Percentiles rank a stretch among this genome's conserved stretches.
phyloP scores from a whole-genome alignment of 192 early-diverging fungal species.

The Rhizophagus clarus region DNA sequence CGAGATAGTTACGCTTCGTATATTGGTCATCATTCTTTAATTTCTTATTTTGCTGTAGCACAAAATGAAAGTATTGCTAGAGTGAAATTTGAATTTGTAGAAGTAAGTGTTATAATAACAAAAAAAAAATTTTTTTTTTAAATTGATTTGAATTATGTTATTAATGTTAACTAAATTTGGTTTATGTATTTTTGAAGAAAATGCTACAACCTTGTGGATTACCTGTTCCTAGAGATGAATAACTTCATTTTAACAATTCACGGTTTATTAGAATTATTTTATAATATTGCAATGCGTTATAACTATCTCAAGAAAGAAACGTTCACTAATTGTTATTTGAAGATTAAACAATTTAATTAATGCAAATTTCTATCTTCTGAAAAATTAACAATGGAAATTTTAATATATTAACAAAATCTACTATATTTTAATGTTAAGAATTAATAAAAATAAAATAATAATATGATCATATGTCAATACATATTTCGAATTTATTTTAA shows the following conservation, averaged over 20 bases:
- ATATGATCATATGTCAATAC: no score
- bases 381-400: no score
- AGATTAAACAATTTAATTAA: no score
- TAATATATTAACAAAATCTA: no score
- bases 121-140: background rate
- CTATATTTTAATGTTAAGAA: no score
- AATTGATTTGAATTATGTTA: background rate
- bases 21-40: conserved; percentile 76
- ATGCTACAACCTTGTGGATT: conserved; percentile 68
- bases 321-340: no score
- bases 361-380: no score
- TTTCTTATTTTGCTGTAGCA: conserved; percentile 81
- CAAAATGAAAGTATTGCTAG: conserved; percentile 84
- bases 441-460: no score
- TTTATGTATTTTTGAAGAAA: conserved; percentile 50
- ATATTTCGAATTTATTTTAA: background rate
- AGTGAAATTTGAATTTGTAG: conserved; percentile 71
- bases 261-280: no score
- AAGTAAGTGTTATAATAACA: conserved; percentile 52
- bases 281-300: no score
- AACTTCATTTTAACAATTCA: background rate
- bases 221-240: conserved; percentile 39
- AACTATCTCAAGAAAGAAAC: no score
- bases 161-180: background rate
- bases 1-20: conserved; percentile 80